Percentiles rank a stretch among this genome's conserved stretches.
Evolutionary conservation across 163 green algal species (phyloP).

Genomic region (Coccomyxa subellipsoidea): DNA sequence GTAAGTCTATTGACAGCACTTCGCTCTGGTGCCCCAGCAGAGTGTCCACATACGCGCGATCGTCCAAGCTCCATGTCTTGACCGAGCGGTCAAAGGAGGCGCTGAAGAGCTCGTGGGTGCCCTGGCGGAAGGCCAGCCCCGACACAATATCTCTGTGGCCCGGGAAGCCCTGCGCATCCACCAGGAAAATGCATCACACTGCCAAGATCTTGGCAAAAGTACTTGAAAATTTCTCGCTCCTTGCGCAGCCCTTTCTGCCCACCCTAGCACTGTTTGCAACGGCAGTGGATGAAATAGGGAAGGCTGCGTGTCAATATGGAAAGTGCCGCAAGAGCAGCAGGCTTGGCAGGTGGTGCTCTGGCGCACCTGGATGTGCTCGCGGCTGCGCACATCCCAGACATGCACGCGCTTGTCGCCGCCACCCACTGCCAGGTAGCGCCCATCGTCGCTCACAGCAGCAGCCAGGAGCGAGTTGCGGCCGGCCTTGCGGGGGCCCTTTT

Average conservation of each 20-base stretch:
- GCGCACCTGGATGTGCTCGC: slow-evolving; percentile 46
- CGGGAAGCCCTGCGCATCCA: slow-evolving; percentile 29
- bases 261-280: too few species aligned
- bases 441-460: slow-evolving; percentile 64
- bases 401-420: slow-evolving; percentile 79
- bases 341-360: neutral
- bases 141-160: slow-evolving; percentile 68
- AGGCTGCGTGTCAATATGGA: too few species aligned
- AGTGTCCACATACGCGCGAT: slow-evolving; percentile 93
- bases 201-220: too few species aligned
- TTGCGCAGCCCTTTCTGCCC: too few species aligned
- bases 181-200: too few species aligned
- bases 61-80: slow-evolving; percentile 87
- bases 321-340: too few species aligned
- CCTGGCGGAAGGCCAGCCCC: slow-evolving; percentile 79
- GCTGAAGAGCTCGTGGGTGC: slow-evolving; percentile 82
- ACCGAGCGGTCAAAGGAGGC: slow-evolving; percentile 76
- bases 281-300: too few species aligned
- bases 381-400: slow-evolving; percentile 69
- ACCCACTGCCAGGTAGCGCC: slow-evolving; percentile 76
- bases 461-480: slow-evolving; percentile 47
- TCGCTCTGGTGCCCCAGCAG: slow-evolving; percentile 82
- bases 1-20: slow-evolving; percentile 16
- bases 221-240: too few species aligned
- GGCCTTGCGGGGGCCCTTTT: slow-evolving; percentile 19